A percentile compares a stretch with the other conserved stretches of the same genome.
Evolutionary conservation across 2,329 filamentous ascomycete species (phyloP).

Genomic region (Diaporthe humulicola): DNA sequence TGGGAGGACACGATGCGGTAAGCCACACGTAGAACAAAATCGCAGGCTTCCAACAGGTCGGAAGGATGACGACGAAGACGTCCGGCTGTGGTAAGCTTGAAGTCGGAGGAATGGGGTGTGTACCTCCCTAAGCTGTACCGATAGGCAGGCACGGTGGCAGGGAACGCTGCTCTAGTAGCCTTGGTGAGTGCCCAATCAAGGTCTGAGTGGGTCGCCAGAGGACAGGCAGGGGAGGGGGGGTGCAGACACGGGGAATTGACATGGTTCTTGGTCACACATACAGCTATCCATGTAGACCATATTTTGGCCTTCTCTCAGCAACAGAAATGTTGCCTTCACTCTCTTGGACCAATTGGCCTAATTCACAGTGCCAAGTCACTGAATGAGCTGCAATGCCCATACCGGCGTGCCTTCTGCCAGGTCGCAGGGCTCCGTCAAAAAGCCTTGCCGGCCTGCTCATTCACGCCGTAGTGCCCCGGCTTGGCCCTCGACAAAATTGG

Average conservation of each 20-base stretch:
- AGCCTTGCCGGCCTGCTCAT: conserved; percentile 32
- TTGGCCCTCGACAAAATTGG: conserved; percentile 20
- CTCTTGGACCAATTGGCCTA: background rate
- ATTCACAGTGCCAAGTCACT: background rate
- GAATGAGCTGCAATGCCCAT: conserved; percentile 38
- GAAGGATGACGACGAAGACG: conserved; percentile 5
- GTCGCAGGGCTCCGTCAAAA: conserved; percentile 22
- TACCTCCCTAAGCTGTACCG: conserved; percentile 24
- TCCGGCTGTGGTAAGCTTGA: background rate
- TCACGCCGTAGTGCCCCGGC: conserved; percentile 23
- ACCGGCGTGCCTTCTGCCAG: conserved; percentile 36
- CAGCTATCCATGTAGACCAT: background rate
- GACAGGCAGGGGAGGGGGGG: conserved; percentile 4
- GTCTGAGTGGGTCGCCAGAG: background rate
- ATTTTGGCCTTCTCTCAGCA: conserved; percentile 4
- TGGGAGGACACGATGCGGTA: background rate
- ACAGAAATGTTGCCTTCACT: conserved; percentile 19
- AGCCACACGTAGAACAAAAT: background rate
- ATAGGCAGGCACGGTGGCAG: conserved; percentile 14
- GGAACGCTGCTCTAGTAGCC: background rate
- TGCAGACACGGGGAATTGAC: background rate
- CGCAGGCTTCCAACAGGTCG: conserved; percentile 9
- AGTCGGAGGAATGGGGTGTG: conserved; percentile 23
- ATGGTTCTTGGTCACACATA: background rate
- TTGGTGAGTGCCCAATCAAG: conserved; percentile 25